These are phyloP conservation scores for Turnera subulata DNA, from an alignment of 345 rosid genomes.

Conservation along the genomic window DNA sequence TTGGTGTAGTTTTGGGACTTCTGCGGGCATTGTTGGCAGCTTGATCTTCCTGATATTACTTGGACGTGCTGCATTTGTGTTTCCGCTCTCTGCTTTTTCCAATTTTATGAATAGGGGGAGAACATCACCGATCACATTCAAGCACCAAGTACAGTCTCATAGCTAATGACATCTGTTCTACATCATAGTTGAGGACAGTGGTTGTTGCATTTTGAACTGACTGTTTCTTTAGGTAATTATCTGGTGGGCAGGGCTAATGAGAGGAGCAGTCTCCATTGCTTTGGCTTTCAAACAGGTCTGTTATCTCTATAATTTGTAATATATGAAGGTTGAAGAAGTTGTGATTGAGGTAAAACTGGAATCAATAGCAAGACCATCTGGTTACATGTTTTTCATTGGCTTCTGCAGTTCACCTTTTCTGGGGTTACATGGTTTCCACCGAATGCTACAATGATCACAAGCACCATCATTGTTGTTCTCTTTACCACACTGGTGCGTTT, in stretches of 20 bases:
- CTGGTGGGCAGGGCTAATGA: slow-evolving; percentile 96
- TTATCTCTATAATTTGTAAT: not conserved
- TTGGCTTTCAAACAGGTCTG: slow-evolving; percentile 85
- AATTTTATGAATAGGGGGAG: slow-evolving; percentile 59
- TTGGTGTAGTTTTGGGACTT: slow-evolving; percentile 56
- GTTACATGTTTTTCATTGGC: slow-evolving; percentile 2
- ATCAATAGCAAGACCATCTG: not conserved
- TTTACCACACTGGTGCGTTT: slow-evolving; percentile 59
- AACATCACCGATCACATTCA: slow-evolving; percentile 44
- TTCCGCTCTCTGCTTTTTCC: slow-evolving; percentile 63
- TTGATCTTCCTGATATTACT: slow-evolving; percentile 49
- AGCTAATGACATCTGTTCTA: not conserved
- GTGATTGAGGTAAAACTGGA: not conserved
- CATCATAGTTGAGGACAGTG: not conserved
- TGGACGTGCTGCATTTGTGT: slow-evolving; percentile 83
- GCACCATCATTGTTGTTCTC: slow-evolving; percentile 62
- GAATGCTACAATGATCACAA: slow-evolving; percentile 66
- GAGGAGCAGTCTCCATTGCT: slow-evolving; percentile 94
- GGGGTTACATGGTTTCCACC: slow-evolving; percentile 66
- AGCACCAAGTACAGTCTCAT: slow-evolving; percentile 57
- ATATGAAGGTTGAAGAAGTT: too few species aligned
- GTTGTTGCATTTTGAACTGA: slow-evolving; percentile 1
- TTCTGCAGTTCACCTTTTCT: slow-evolving; percentile 59
- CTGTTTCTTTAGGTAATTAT: slow-evolving; percentile 52
- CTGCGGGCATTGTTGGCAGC: slow-evolving; percentile 44